Evolutionary conservation across 257 asterid species (phyloP).

Genomic region (Schizonepeta tenuifolia): DNA sequence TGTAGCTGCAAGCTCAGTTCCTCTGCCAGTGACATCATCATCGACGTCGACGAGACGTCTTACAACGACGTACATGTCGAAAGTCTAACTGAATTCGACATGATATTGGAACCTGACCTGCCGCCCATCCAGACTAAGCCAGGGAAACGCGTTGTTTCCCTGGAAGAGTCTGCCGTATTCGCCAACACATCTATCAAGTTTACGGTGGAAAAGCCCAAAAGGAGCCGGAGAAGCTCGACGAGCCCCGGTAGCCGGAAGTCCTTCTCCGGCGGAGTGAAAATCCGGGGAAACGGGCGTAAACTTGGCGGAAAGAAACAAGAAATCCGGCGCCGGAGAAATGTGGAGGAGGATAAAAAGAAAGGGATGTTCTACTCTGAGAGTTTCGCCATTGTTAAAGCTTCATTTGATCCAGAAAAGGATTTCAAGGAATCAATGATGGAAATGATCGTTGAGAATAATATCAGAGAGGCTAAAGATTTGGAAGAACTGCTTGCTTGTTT

Average conservation of each 20-base stretch:
- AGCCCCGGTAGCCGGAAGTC: conserved; percentile 50
- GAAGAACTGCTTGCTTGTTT: conserved; percentile 91
- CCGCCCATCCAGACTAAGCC: conserved; percentile 67
- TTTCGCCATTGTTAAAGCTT: conserved; percentile 85
- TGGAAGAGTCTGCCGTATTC: conserved; percentile 17
- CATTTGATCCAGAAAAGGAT: conserved; percentile 82
- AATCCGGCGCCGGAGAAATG: conserved; percentile 42
- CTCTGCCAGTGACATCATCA: conserved; percentile 62
- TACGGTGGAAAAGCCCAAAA: neutral
- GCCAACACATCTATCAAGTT: conserved; percentile 7
- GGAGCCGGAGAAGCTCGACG: neutral
- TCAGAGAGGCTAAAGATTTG: conserved; percentile 64
- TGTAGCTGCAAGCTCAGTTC: conserved; percentile 50
- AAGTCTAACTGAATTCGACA: conserved; percentile 33
- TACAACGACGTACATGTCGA: conserved; percentile 14
- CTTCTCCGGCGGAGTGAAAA: conserved; percentile 58
- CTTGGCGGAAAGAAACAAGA: conserved; percentile 43
- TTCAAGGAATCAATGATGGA: conserved; percentile 91
- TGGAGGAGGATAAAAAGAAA: conserved; percentile 31
- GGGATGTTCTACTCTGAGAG: conserved; percentile 51
- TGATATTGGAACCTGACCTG: conserved; percentile 53
- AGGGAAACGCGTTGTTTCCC: neutral
- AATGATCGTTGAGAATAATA: conserved; percentile 85
- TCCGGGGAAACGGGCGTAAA: conserved; percentile 53
- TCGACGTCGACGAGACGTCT: conserved; percentile 50